Base-by-base conservation (phyloP, 768 basidiomycete genomes). In the Lentinula sp. region DNA sequence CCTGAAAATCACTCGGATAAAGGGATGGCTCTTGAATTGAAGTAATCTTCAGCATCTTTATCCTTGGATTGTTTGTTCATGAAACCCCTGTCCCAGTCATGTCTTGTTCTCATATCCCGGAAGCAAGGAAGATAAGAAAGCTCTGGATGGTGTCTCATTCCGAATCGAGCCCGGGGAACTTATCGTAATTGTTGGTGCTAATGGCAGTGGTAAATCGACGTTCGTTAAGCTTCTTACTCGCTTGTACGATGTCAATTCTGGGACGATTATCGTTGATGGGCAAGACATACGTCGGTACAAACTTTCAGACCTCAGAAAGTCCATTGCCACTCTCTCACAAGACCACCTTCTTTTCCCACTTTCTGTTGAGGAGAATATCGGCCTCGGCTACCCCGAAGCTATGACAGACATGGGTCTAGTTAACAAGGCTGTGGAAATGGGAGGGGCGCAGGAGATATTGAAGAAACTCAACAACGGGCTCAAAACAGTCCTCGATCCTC, bases 201-300 rank as follows among this genome's bases (percentile, higher is more conserved):
- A 85, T 63, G 84, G 84, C 5, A 78, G 78, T 57, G 83, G 83
- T 1, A 84, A 84, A 63, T 79, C 80, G 3, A 82, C 82, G 0
- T 62, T 84, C 18, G 70, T 85, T 16, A 81, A 81, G 49, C 70
- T 85, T 11, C 68, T 86, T 4, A 73, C 81, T 0, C 71, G 82
- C 1, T 65, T 84, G 3, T 84, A 80, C 65, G 78, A 82, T 53
- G 75, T 78, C 0, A 73, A 74, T 0, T 68, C 71, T 0, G 84
- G 83, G 0, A 65, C 74, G 6, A 50, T 85, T 5, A 65, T 78
- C 15, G 70, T 85, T 37, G 79, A 85, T 57, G 77, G 74, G 6
- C 40, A 68, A 2, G 73, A 76, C 0, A 75, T 79, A 10, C 60
- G 68, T 2, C 63, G 69, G 0, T 84, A 82, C 42, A 67, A 71